Base-by-base conservation (phyloP, 2,329 filamentous ascomycete species). In the Trichophyton verrucosum region DNA sequence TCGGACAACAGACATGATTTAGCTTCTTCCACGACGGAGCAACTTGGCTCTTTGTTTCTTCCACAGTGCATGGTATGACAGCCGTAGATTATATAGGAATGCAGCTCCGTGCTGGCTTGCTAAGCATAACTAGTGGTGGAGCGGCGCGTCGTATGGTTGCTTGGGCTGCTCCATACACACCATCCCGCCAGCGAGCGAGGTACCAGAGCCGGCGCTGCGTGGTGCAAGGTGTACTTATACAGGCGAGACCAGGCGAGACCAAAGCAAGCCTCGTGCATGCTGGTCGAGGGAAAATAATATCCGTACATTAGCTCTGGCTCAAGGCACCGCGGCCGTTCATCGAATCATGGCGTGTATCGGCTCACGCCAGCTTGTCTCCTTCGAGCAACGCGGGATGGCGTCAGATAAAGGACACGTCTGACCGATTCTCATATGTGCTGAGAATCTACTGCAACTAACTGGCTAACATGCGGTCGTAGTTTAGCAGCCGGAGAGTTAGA, bases 1-100 rank as follows among this genome's bases (percentile, higher is more conserved):
- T 55, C 24, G 51, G 30, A 33, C 51, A 55, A 36, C 51, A 27
- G 51, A 55, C 51, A 55, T 55, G 51, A n/a, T 55, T 55, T 55
- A 55, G 51, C 51, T 36, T 55, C 51, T 36, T 55, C 51, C 33
- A 17, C 27, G 51, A 55, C 27, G 51, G 20, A 55, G 51, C 27
- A 24, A 55, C 51, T 55, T 55, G 51, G 51, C 51, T 22, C 17
- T 24, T 27, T 27, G 8, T 38, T 13, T 38, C 33, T 38, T 38
- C 15, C 15, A 55, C 4, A 13, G 24, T 27, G 51, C 24, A 36
- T 33, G 51, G 46, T 27, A 51, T 20, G 46, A 51, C 46, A 51
- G 33, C 33, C 33, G 33, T 38, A 9, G 33, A 38, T 38, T 27
- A 27, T 24, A 51, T 22, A 51, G 46, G 20, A 51, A 51, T 51